Evolutionary conservation across 495 filamentous ascomycete species (phyloP).

Genomic region (Aspergillus leporis): DNA sequence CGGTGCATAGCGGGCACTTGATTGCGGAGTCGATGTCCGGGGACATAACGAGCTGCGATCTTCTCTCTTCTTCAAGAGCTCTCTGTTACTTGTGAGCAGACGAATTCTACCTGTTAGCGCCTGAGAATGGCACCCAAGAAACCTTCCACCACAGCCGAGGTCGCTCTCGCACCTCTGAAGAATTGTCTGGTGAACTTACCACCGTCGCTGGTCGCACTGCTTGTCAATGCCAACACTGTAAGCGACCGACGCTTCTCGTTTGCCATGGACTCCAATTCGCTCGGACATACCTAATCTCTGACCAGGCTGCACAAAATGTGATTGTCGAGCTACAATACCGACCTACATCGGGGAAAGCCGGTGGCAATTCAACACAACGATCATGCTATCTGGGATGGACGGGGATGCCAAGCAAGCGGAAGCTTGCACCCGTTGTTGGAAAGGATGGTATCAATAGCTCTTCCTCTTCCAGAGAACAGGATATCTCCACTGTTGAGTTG

Average conservation of each 20-base stretch:
- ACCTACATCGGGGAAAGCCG: constrained; percentile 37
- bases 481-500: constrained; percentile 76
- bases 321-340: constrained; percentile 83
- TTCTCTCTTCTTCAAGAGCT: constrained; percentile 17
- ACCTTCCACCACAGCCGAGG: constrained; percentile 69
- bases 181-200: constrained; percentile 95
- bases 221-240: constrained; percentile 87
- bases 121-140: constrained; percentile 65
- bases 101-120: constrained; percentile 18
- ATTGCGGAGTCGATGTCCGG: constrained; percentile 36
- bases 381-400: constrained; percentile 93
- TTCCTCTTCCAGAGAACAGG: constrained; percentile 63
- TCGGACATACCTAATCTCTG: constrained; percentile 1
- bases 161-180: constrained; percentile 80
- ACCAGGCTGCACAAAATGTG: constrained; percentile 87
- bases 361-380: constrained; percentile 52
- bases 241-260: constrained; percentile 31
- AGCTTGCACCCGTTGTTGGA: constrained; percentile 67
- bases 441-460: constrained; percentile 68
- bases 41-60: constrained; percentile 21
- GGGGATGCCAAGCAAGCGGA: constrained; percentile 89
- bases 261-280: background rate
- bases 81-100: constrained; percentile 5
- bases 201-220: constrained; percentile 73
- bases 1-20: constrained; percentile 19